These are phyloP conservation scores for Hylodesmum podocarpum DNA, from an alignment of 306 rosid species.

Conservation along the genomic window DNA sequence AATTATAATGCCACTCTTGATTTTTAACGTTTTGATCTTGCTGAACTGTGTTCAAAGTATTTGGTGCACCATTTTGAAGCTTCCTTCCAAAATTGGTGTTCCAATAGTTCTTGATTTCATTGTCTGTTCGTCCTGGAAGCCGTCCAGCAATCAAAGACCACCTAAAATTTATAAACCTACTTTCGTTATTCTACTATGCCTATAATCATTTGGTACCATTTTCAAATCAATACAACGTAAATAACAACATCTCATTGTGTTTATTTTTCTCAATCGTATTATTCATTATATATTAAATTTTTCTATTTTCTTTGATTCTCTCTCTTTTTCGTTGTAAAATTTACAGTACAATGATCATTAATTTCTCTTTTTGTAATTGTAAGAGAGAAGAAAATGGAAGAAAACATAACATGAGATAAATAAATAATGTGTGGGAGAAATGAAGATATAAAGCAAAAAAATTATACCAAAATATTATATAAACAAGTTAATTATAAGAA, in stretches of 20 bases:
- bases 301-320: too few relatives aligned
- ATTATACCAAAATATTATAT: too few relatives aligned
- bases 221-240: background rate
- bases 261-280: too few relatives aligned
- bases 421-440: background rate
- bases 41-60: background rate
- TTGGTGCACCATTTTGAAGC: constrained; percentile 26
- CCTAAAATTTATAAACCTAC: constrained; percentile 24
- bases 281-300: too few relatives aligned
- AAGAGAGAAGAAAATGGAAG: background rate
- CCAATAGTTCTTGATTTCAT: constrained; percentile 85
- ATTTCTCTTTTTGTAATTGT: background rate
- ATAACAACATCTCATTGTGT: too few relatives aligned
- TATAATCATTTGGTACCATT: background rate
- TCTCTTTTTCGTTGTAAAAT: too few relatives aligned
- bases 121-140: constrained; percentile 89
- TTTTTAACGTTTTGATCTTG: background rate
- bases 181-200: background rate
- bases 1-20: background rate
- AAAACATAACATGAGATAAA: background rate
- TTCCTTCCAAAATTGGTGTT: constrained; percentile 64
- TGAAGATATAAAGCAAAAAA: background rate
- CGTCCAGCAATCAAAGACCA: constrained; percentile 71
- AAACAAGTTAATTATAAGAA: too few relatives aligned
- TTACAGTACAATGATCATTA: too few relatives aligned